Conservation (phyloP, 2,329 filamentous ascomycete genomes). For the Shiraia bambusicola region DNA sequence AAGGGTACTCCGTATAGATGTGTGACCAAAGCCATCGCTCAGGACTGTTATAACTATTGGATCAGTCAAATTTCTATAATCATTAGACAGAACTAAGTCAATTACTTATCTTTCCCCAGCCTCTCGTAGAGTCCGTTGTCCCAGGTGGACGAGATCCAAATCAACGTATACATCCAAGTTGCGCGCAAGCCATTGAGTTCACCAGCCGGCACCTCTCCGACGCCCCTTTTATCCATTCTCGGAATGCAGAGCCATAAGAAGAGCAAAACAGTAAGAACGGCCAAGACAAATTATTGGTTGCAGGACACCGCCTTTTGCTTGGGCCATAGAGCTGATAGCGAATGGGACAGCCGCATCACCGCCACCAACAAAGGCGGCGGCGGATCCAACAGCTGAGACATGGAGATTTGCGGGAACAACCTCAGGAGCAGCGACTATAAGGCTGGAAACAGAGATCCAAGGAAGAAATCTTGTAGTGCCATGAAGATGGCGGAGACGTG, state of each 20-base stretch:
- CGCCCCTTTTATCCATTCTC: conserved; percentile 11
- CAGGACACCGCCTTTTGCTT: conserved; percentile 56
- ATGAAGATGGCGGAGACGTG: conserved; percentile 70
- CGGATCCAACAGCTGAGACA: conserved; percentile 74
- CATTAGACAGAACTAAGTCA: no score
- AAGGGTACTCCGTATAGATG: no score
- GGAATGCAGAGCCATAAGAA: conserved; percentile 50
- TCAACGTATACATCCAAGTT: conserved; percentile 21
- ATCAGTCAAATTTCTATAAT: no score
- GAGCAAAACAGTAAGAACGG: conserved; percentile 51
- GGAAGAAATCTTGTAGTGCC: conserved; percentile 70
- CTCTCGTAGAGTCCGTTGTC: conserved; percentile 20
- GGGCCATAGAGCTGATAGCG: conserved; percentile 65
- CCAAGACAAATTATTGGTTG: conserved; percentile 60
- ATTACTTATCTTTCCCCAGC: no score
- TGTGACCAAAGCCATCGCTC: no score
- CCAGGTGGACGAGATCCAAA: conserved; percentile 21
- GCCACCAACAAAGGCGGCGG: conserved; percentile 70
- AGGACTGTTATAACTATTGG: no score
- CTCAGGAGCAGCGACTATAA: conserved; percentile 69
- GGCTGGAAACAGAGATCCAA: conserved; percentile 74
- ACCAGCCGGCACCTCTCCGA: conserved; percentile 4
- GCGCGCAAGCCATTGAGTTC: not conserved
- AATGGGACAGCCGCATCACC: conserved; percentile 67
- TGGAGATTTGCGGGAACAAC: conserved; percentile 72